Evolutionary conservation across 305 asterid genomes (phyloP), one percentile per base, ranked within the genome.

Genomic region (Solanum hybrid): DNA sequence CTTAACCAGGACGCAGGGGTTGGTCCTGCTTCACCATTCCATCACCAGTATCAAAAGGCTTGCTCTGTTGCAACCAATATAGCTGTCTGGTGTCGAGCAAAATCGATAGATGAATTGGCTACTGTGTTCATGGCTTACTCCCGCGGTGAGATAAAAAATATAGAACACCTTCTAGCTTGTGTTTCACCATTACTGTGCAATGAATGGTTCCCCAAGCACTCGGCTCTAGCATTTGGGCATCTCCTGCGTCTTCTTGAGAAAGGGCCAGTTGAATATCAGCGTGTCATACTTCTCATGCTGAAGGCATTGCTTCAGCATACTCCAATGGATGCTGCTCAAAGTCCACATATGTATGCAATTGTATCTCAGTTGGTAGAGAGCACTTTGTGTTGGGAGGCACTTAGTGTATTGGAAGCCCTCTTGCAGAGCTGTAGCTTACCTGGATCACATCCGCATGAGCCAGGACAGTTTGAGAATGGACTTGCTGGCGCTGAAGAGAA

Each of bases 291-390:
- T 89, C 97, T 98, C 22, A 95, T 96, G 94, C 93, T 98, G 56
- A 98, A 97, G 92, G 99, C 99, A 15, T 90, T 98, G 90, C 99
- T 98, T 89, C 99, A 98, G 93, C 99, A 97, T 88, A 98, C 99
- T 31, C 98, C 99, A 5, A 98, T 97, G 90, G 99, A 98, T 89
- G 95, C 99, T 2, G 94, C 99, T 77, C 99, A 97, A 93, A 97
- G 99, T 86, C 99, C 99, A 14, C 99, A 98, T 86, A 98, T 98
- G 99, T 98, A 96, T 64, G 99, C 99, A 24, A 94, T 98, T 13
- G 99, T 98, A 51, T 98, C 99, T 76, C 99, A 97, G 90, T 95
- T 98, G 75, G 99, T 98, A 14, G 99, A 98, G 92, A 97, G 99
- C 89, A 96, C 99, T 31, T 91, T 98, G 81, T 96, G 99, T 93